phyloP scores from a whole-genome alignment of 2,329 filamentous ascomycete species.

The Botrytis pseudocinerea region DNA sequence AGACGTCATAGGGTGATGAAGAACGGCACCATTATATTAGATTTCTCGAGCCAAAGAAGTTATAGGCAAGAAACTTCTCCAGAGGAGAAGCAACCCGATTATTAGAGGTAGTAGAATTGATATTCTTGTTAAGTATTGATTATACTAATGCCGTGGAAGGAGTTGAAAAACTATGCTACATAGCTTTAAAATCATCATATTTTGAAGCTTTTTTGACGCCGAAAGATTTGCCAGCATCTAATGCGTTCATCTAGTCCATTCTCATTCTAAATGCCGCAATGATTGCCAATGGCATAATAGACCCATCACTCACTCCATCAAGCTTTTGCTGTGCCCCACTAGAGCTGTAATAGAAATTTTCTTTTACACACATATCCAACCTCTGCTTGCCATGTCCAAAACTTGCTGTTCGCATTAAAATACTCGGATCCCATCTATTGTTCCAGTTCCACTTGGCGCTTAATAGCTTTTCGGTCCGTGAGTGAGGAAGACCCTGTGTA shows the following conservation, averaged over 20 bases:
- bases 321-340: too few relatives aligned
- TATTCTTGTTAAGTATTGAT: neutral
- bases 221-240: neutral
- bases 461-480: neutral
- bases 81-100: neutral
- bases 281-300: conserved; percentile 2
- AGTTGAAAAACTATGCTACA: neutral
- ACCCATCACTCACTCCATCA: neutral
- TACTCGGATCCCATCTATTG: neutral
- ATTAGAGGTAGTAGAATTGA: neutral
- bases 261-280: conserved; percentile 4
- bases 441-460: neutral
- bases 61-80: neutral
- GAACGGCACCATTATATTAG: neutral
- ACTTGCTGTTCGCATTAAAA: conserved; percentile 22
- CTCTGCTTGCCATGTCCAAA: conserved; percentile 21
- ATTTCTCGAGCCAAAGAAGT: neutral
- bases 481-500: neutral
- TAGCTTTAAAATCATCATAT: neutral
- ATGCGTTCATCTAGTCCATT: neutral
- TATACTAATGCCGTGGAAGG: neutral
- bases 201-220: neutral
- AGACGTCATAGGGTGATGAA: neutral
- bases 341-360: neutral
- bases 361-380: conserved; percentile 20